Evolutionary conservation across 345 rosid species (phyloP).

Genomic region (Combretum micranthum): DNA sequence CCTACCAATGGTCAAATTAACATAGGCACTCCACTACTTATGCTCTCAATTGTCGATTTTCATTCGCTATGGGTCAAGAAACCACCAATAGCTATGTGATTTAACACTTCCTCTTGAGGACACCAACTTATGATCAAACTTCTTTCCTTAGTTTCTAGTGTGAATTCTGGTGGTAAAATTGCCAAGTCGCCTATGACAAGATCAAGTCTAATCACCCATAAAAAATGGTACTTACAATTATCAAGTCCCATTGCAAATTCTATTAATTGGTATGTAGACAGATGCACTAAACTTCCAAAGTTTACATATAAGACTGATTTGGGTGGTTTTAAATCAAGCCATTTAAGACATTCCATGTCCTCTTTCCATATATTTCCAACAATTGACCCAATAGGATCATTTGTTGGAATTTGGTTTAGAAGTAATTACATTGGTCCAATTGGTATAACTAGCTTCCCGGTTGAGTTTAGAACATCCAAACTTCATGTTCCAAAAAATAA

Average conservation of each 20-base stretch:
- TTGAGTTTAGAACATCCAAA: neutral
- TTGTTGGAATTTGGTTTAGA: neutral
- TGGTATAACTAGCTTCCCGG: neutral
- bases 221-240: neutral
- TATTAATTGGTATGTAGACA: neutral
- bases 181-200: neutral
- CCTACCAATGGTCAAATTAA: neutral
- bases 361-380: neutral
- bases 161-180: neutral
- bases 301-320: neutral
- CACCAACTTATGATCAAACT: neutral
- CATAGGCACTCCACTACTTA: neutral
- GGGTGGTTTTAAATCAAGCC: neutral
- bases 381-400: neutral
- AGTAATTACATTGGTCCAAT: neutral
- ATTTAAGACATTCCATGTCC: neutral
- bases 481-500: neutral
- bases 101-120: neutral
- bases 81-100: neutral
- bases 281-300: slow-evolving; percentile 1
- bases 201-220: neutral
- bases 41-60: slow-evolving; percentile 4
- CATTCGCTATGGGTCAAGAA: slow-evolving; percentile 2
- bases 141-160: neutral
- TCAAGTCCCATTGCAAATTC: neutral